Base-by-base conservation (phyloP, 768 basidiomycete genomes). In the Lyophyllum shimeji region DNA sequence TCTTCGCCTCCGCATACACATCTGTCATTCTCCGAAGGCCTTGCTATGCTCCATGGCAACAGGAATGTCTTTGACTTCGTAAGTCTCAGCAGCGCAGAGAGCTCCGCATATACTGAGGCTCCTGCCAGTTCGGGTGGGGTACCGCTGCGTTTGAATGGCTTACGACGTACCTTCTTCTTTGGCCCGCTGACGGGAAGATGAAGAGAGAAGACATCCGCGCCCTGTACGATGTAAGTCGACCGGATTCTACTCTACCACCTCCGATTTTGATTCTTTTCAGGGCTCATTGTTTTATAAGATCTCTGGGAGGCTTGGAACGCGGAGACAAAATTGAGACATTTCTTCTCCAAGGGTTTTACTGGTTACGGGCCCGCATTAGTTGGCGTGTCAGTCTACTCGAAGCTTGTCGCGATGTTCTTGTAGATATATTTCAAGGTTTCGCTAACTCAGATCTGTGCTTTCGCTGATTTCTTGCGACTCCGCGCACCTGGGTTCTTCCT, bases 141-240 rank as follows among this genome's bases (percentile, higher is more conserved):
- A 71, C 74, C 9, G 73, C 76, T 25, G 55, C 63, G 9, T 71
- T 75, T 37, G 76, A 80, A 60, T 80, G 77, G 77, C 52, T 69
- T 13, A 64, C 74, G 17, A 72, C 74, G 0, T 80, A 76, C 52
- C 34, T 76, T 37, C 39, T 77, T 54, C 58, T 78, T 7, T 72
- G 70, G 71, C 73, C 74, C 0, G 55, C 55, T 4, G 75, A 75
- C 45, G 71, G 72, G 4, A 57, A 61, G 46, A 60, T 78, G 63
- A 68, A 60, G 46, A 77, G 73, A 56, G 71, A 74, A 27, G 76
- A 78, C 53, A 64, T 80, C 18, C 73, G 67, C 25, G 73, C 57
- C 20, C 64, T 78, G 7, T 76, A 73, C 55, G 70, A 77, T 62
- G 78, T 76, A 55, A 13, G 72, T 60, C 17, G 31, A 9, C 44